Base-by-base conservation (phyloP, 2,329 filamentous ascomycete species). In the Colletotrichum sp. region DNA sequence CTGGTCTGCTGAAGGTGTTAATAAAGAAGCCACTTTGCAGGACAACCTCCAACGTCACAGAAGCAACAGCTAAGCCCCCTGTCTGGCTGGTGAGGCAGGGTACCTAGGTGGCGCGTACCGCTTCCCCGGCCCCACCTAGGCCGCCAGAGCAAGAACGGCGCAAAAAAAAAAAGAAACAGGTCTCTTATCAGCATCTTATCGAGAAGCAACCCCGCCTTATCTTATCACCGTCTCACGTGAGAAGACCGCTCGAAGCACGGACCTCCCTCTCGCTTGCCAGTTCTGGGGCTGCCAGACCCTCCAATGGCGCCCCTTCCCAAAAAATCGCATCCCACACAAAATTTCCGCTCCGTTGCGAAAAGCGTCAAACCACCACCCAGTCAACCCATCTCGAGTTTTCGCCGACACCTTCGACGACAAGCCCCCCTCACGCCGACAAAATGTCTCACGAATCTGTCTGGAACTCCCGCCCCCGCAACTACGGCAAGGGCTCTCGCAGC, bases 381-480 rank as follows among this genome's bases (percentile, higher is more conserved):
- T 56, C 75, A 77, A 72, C 52, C 71, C 73, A 76, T 74, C 65
- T 65, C 74, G 64, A 76, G 71, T 58, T 69, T 69, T 73, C 69
- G 70, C 63, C 70, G 43, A 64, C 59, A 71, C 38, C 65, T 71
- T 76, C 75, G 64, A 69, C 70, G 70, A 71, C 76, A 64, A 80
- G 75, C 79, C 79, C 78, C 67, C 78, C 81, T 79, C 81, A 85
- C 80, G 83, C 82, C 84, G 85, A 84, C 85, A 91, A 84, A 82
- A 92, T 91, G 90, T 91, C 89, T 89, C 90, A 91, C 96, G 96
- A 98, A 92, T 96, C 94, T 86, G 96, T 98, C 90, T 99, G 96
- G 96, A 98, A 97, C 94, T 98, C 96, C 86, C 96, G 97, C 88
- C 97, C 97, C 86, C 94, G 96, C 89, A 95, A 89, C 88, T 98